Percentiles rank a stretch among this genome's conserved stretches.
Evolutionary conservation across 2,329 filamentous ascomycete genomes (phyloP).

Genomic region (Cadophora luteo-olivacea): DNA sequence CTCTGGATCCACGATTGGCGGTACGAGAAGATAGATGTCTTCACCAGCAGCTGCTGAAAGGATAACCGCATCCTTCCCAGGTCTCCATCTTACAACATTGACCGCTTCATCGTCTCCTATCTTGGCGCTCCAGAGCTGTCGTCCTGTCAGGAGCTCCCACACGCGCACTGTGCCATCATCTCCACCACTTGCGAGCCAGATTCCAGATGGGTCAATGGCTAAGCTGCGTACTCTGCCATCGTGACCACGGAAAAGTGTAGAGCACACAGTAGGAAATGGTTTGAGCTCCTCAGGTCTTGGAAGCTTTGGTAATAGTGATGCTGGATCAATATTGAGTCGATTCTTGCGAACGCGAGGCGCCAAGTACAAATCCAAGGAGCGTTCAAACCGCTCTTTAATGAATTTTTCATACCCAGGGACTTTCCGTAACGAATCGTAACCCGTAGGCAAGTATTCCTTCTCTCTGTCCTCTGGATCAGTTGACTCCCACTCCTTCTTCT

Average conservation of each 20-base stretch:
- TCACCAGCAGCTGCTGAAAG: conserved; percentile 86
- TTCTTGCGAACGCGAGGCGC: conserved; percentile 91
- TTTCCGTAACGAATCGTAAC: conserved; percentile 83
- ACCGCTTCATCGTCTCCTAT: conserved; percentile 81
- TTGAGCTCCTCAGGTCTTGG: conserved; percentile 92
- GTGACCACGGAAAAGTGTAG: conserved; percentile 87
- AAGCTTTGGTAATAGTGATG: conserved; percentile 89
- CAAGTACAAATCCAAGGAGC: conserved; percentile 93
- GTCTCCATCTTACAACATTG: conserved; percentile 88
- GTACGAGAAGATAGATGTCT: conserved; percentile 83
- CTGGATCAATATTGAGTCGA: conserved; percentile 95
- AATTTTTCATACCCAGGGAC: conserved; percentile 91
- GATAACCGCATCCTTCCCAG: conserved; percentile 79
- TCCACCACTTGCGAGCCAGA: conserved; percentile 88
- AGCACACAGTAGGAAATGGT: conserved; percentile 91
- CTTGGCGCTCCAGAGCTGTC: conserved; percentile 85
- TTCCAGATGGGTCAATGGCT: conserved; percentile 82
- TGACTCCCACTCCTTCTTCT: conserved; percentile 85
- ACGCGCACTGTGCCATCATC: conserved; percentile 92
- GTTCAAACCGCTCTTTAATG: conserved; percentile 94
- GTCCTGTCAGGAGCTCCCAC: conserved; percentile 86
- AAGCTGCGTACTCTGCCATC: conserved; percentile 86
- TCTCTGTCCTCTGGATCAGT: conserved; percentile 89
- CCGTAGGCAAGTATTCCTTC: conserved; percentile 83
- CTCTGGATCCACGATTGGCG: conserved; percentile 73